Base-by-base conservation (phyloP, 345 rosid species). In the Stellera chamaejasme region DNA sequence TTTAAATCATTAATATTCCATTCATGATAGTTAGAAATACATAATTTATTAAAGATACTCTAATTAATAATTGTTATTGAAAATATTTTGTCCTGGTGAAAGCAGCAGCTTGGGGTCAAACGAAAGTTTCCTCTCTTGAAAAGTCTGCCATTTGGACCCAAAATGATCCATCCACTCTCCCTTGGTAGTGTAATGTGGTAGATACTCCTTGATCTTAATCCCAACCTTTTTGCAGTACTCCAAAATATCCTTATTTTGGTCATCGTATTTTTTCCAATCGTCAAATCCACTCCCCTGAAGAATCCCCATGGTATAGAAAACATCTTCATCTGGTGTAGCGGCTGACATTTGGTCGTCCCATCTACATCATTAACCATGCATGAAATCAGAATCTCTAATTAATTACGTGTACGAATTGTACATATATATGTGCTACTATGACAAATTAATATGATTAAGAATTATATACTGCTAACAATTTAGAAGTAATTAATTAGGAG, bases 31-130 rank as follows among this genome's bases (percentile, higher is more conserved):
- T 1, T 19, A 19, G 23, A 19, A 19, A 0, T 19, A 19, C 1
- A 19, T 0, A 19, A 19, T 19, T 19, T 0, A 19, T 19, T 19
- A 1, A 19, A 19, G 23, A 19, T 19, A 19, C 23, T 19, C 23
- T 19, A 19, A 19, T 19, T 19, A 19, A 19, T n/a, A 28, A 42
- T 50, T n/a, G 26, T 45, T 48, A 62, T 73, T 79, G 75, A 83
- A 92, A 72, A 89, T 89, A 47, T 67, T 74, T 55, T 93, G 99
- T 60, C 99, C 99, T 0, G 99, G 97, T 15, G 99, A 81, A 10
- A 86, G 57, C 36, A 86, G 54, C 74, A 56, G 74, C 68, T 82
- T 83, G 3, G 96, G 99, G 78, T 93, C 99, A 80, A 81, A 93
- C 57, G 45, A 68, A 10, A 58, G 54, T 75, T 93, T 93, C 47